A percentile compares a stretch with the other conserved stretches of the same genome.
phyloP scores from a whole-genome alignment of 169 alveolate genomes.

The Plasmodium inui region DNA sequence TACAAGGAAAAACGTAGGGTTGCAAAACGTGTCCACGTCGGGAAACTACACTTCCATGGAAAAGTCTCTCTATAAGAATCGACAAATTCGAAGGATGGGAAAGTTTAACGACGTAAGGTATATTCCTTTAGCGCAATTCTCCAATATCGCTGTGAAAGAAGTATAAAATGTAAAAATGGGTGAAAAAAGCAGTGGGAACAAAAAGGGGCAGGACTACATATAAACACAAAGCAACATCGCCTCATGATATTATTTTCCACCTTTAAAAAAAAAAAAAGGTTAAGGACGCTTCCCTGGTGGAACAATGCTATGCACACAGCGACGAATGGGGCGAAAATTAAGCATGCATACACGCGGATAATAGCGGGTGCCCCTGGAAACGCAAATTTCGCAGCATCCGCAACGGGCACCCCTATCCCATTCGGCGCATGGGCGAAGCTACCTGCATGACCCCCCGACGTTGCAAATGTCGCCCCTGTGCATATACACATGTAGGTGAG shows the following conservation, averaged over 20 bases:
- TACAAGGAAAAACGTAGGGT: not conserved
- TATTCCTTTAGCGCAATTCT: not conserved
- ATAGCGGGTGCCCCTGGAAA: not conserved
- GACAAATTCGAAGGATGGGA: not conserved
- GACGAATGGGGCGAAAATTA: not conserved
- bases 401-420: not conserved
- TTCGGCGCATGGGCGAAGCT: not conserved
- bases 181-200: not conserved
- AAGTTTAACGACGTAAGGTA: not conserved
- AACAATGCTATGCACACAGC: not conserved
- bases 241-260: not conserved
- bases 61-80: not conserved
- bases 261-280: not conserved
- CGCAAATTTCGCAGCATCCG: not conserved
- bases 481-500: not conserved
- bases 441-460: not conserved
- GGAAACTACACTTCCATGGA: not conserved
- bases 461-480: not conserved
- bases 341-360: not conserved
- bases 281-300: not conserved
- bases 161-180: not conserved
- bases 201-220: not conserved
- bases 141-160: not conserved
- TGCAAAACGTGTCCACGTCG: not conserved
- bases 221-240: not conserved